Evolutionary conservation across 2,329 filamentous ascomycete species (phyloP).

Genomic region (Pezicula radicicola): DNA sequence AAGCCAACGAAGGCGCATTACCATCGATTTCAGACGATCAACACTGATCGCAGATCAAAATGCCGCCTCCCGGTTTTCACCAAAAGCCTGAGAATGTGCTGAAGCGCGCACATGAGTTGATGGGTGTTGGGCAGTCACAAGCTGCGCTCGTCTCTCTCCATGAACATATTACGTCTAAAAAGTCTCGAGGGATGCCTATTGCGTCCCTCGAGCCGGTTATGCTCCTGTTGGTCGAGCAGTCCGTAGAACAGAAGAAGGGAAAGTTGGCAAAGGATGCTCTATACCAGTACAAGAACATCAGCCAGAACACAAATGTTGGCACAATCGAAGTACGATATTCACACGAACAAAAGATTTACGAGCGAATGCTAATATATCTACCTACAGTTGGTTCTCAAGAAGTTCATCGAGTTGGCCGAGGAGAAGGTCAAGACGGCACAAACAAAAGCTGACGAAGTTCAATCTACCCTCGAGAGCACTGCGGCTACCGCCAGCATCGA

Average conservation of each 20-base stretch:
- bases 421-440: constrained; percentile 95
- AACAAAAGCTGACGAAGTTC: constrained; percentile 91
- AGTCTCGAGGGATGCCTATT: constrained; percentile 96
- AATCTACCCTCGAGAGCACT: constrained; percentile 78
- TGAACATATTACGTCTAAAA: constrained; percentile 98
- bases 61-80: constrained; percentile 80
- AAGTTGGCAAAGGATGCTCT: constrained; percentile 98
- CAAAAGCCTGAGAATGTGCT: constrained; percentile 99
- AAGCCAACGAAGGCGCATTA: not conserved
- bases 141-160: constrained; percentile 93
- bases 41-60: constrained; percentile 13
- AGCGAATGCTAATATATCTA: constrained; percentile 9
- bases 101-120: constrained; percentile 97
- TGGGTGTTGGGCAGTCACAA: constrained; percentile 90
- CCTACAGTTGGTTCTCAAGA: constrained; percentile 80
- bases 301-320: constrained; percentile 96
- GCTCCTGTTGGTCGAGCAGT: constrained; percentile 95
- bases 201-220: constrained; percentile 95
- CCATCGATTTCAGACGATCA: not conserved
- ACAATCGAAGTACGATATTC: constrained; percentile 77
- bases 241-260: constrained; percentile 95
- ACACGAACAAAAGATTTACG: not conserved
- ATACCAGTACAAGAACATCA: constrained; percentile 99
- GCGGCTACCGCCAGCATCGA: constrained; percentile 75
- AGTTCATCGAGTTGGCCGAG: constrained; percentile 96